These are phyloP conservation scores for Gynostemma pentaphyllum DNA, from an alignment of 306 rosid species.

Conservation along the genomic window DNA sequence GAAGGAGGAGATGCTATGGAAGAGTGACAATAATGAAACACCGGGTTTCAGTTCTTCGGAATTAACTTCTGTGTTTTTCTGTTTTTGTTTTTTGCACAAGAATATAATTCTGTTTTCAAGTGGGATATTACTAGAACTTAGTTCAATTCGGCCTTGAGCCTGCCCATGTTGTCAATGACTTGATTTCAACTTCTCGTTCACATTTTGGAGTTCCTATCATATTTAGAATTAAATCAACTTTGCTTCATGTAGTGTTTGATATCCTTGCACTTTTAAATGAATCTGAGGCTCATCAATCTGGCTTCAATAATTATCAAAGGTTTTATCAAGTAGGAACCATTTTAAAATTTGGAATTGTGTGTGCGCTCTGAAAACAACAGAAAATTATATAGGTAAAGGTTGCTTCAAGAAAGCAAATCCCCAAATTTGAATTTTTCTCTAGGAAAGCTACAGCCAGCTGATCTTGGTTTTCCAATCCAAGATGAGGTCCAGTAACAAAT, in stretches of 20 bases:
- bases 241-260: neutral
- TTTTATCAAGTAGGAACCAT: too few species aligned
- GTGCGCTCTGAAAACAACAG: too few species aligned
- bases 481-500: too few species aligned
- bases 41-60: neutral
- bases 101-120: neutral
- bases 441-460: neutral
- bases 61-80: neutral
- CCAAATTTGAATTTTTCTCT: neutral
- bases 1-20: conserved; percentile 89
- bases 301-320: neutral
- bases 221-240: neutral
- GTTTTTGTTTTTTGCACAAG: too few species aligned
- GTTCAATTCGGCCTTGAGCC: conserved; percentile 5
- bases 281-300: neutral
- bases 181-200: neutral
- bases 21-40: conserved; percentile 30
- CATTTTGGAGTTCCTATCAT: too few species aligned
- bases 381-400: too few species aligned
- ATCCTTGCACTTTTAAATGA: neutral
- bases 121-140: neutral
- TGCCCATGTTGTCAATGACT: neutral
- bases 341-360: too few species aligned
- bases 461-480: too few species aligned
- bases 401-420: too few species aligned